Conservation (phyloP, 139 green algal genomes). For the Picochlorum sp. region DNA sequence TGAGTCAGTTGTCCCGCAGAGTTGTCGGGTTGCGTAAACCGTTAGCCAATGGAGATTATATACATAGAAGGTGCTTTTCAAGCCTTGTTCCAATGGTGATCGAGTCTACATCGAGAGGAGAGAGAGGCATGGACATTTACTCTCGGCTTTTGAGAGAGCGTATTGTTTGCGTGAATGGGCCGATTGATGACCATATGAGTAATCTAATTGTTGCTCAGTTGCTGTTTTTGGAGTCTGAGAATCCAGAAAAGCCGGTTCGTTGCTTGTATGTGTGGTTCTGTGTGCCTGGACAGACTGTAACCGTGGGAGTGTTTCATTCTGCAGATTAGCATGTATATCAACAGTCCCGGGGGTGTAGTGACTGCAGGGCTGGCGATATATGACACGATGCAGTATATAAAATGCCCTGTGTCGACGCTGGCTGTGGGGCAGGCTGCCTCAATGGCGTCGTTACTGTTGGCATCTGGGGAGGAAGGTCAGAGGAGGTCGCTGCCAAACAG, state of each 20-base stretch:
- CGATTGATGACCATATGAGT: slow-evolving; percentile 73
- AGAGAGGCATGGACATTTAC: slow-evolving; percentile 91
- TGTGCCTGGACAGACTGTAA: slow-evolving; percentile 2
- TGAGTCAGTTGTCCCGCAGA: no score
- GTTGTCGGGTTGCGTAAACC: no score
- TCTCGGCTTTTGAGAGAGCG: slow-evolving; percentile 81
- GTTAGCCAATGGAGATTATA: no score
- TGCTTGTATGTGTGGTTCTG: background rate
- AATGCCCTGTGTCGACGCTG: slow-evolving; percentile 81
- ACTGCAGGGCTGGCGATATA: slow-evolving; percentile 94
- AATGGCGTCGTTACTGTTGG: slow-evolving; percentile 90
- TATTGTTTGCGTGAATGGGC: slow-evolving; percentile 73
- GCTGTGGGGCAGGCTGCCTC: slow-evolving; percentile 85
- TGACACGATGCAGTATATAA: slow-evolving; percentile 97
- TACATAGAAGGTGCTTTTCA: background rate
- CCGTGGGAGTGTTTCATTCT: background rate
- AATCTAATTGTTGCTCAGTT: slow-evolving; percentile 85
- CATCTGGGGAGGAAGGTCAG: slow-evolving; percentile 64
- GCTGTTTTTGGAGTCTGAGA: slow-evolving; percentile 86
- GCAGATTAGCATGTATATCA: slow-evolving; percentile 97
- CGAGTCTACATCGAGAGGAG: slow-evolving; percentile 37
- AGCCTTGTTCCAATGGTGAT: slow-evolving; percentile 58
- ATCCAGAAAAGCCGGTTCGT: slow-evolving; percentile 80
- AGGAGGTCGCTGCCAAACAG: slow-evolving; percentile 75
- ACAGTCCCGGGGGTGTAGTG: slow-evolving; percentile 83